Conservation (phyloP, 2,329 filamentous ascomycete genomes). For the Ambrosiella cleistominuta region DNA sequence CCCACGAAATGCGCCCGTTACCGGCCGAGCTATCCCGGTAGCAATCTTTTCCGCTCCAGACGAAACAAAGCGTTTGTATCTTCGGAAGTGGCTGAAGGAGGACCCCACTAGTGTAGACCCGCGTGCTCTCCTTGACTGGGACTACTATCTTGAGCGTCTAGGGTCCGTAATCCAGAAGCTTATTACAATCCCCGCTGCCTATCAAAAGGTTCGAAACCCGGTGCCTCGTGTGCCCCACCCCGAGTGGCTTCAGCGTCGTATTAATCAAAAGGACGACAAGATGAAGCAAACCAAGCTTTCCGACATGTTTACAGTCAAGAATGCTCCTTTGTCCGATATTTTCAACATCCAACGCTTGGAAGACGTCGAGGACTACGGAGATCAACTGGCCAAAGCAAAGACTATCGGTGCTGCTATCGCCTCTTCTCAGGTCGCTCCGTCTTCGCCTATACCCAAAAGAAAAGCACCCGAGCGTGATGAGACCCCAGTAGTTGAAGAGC, state of each 20-base stretch:
- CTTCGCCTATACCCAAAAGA: constrained; percentile 41
- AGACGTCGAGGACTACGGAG: constrained; percentile 70
- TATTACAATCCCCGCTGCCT: constrained; percentile 90
- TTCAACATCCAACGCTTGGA: constrained; percentile 41
- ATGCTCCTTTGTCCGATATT: constrained; percentile 53
- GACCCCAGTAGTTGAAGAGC: constrained; percentile 39
- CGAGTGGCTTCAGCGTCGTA: constrained; percentile 87
- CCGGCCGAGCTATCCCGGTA: constrained; percentile 82
- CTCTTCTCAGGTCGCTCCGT: constrained; percentile 31
- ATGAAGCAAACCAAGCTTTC: constrained; percentile 99
- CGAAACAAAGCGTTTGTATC: constrained; percentile 67
- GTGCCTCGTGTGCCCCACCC: constrained; percentile 87
- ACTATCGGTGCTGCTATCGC: constrained; percentile 35
- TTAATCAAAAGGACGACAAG: constrained; percentile 89
- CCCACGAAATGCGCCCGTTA: constrained; percentile 79
- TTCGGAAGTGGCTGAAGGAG: constrained; percentile 91
- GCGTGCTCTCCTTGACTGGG: constrained; percentile 80
- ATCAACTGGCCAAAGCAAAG: constrained; percentile 45
- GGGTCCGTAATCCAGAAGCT: constrained; percentile 97
- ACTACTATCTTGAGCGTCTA: constrained; percentile 89
- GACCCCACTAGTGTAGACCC: constrained; percentile 85
- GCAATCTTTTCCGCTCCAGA: constrained; percentile 94
- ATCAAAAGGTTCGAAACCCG: constrained; percentile 89
- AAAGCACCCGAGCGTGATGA: constrained; percentile 44
- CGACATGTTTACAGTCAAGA: constrained; percentile 59